Percentiles rank a stretch among this genome's conserved stretches.
phyloP scores from a whole-genome alignment of 805 yeast genomes.

The Torulaspora gathmanii region DNA sequence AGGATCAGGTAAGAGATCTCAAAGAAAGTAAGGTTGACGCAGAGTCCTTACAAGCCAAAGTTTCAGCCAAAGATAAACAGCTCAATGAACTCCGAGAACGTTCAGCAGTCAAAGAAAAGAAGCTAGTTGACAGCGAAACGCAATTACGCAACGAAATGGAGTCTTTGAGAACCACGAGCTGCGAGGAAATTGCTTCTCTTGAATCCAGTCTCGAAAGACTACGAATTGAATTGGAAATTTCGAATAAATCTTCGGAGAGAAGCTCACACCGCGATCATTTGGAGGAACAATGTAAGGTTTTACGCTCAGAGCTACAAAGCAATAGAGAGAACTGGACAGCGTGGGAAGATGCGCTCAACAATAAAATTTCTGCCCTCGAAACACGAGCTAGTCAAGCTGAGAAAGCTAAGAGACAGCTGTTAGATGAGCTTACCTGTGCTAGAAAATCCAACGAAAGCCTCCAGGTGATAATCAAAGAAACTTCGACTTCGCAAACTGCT shows the following conservation, averaged over 20 bases:
- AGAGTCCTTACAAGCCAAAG: not conserved
- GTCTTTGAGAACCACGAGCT: slow-evolving; percentile 32
- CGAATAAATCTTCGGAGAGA: not conserved
- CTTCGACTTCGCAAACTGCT: slow-evolving; percentile 9
- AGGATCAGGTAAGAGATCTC: slow-evolving; percentile 6
- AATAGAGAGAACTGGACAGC: slow-evolving; percentile 80
- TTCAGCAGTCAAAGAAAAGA: slow-evolving; percentile 23
- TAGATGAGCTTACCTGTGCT: slow-evolving; percentile 10
- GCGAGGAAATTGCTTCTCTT: slow-evolving; percentile 49
- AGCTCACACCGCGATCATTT: not conserved
- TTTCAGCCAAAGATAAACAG: slow-evolving; percentile 9
- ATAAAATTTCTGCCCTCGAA: slow-evolving; percentile 44
- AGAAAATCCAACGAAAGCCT: slow-evolving; percentile 8
- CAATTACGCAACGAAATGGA: slow-evolving; percentile 25
- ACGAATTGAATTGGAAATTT: slow-evolving; percentile 56
- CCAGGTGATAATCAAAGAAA: slow-evolving; percentile 18
- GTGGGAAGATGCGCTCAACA: slow-evolving; percentile 61
- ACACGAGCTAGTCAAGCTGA: slow-evolving; percentile 41
- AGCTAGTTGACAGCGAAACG: slow-evolving; percentile 25
- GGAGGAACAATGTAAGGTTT: slow-evolving; percentile 41
- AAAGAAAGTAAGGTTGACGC: slow-evolving; percentile 12
- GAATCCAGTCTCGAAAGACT: slow-evolving; percentile 68
- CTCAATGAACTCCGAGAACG: slow-evolving; percentile 23
- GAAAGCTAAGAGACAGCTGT: slow-evolving; percentile 26
- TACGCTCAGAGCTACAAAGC: slow-evolving; percentile 67